A percentile compares a stretch with the other conserved stretches of the same genome.
phyloP scores from a whole-genome alignment of 352 stramenopile genomes.

The Phytophthora meadii region DNA sequence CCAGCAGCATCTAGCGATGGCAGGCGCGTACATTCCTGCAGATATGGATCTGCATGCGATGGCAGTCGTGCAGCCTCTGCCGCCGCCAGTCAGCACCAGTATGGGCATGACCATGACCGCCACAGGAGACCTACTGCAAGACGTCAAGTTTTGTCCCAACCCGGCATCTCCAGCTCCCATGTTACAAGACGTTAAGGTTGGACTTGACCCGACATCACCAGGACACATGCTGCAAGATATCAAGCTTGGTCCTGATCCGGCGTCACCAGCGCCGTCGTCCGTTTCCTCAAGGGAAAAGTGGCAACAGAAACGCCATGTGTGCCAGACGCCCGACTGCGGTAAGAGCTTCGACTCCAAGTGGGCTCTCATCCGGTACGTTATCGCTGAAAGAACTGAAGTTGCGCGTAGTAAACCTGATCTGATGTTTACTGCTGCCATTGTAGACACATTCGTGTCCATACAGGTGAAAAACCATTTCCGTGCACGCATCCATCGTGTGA shows the following conservation, averaged over 20 bases:
- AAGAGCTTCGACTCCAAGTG: constrained; percentile 90
- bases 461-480: constrained; percentile 87
- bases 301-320: constrained; percentile 78
- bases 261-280: constrained; percentile 45
- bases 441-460: constrained; percentile 90
- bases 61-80: constrained; percentile 24
- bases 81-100: constrained; percentile 17
- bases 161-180: constrained; percentile 37
- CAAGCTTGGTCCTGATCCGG: constrained; percentile 19
- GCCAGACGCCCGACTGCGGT: constrained; percentile 66
- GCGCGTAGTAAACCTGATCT: constrained; percentile 17
- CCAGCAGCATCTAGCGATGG: constrained; percentile 26
- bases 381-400: not conserved
- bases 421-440: constrained; percentile 13
- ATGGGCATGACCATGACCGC: constrained; percentile 31
- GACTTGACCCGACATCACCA: constrained; percentile 31
- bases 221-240: constrained; percentile 24
- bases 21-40: constrained; percentile 15
- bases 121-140: constrained; percentile 13
- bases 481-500: constrained; percentile 85
- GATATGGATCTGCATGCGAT: constrained; percentile 30
- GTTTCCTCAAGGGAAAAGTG: constrained; percentile 66
- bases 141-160: constrained; percentile 18
- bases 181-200: constrained; percentile 11
- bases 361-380: constrained; percentile 74